These are phyloP conservation scores for Trichomonas gallinae DNA, from an alignment of 208 protist species.

Conservation along the genomic window DNA sequence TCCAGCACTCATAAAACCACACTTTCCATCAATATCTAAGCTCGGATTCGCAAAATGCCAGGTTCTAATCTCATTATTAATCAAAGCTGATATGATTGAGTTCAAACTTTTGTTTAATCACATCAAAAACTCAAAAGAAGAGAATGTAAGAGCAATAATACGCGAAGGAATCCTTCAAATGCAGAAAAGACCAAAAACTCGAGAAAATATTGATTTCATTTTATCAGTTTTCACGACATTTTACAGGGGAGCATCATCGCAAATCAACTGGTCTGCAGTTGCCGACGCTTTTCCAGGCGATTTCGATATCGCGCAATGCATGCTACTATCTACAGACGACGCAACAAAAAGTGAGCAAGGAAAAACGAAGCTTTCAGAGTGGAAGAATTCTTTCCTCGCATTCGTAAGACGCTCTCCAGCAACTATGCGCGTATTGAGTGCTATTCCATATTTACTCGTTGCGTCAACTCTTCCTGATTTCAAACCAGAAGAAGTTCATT, in stretches of 20 bases:
- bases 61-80: not conserved
- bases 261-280: not conserved
- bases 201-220: not conserved
- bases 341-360: not conserved
- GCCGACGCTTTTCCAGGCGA: not conserved
- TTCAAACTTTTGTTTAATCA: not conserved
- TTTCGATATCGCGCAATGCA: not conserved
- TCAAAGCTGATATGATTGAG: not conserved
- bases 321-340: not conserved
- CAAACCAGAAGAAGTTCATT: not conserved
- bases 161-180: not conserved
- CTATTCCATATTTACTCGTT: not conserved
- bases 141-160: not conserved
- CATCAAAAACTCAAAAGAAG: not conserved
- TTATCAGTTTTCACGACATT: not conserved
- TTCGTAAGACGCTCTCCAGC: not conserved
- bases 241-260: not conserved
- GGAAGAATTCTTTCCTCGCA: not conserved
- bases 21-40: not conserved
- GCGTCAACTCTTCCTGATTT: not conserved
- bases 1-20: not conserved
- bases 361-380: not conserved
- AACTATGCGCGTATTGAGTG: not conserved
- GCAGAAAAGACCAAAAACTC: not conserved
- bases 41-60: not conserved